Evolutionary conservation across 108 stramenopile genomes (phyloP).

Genomic region (Fragilaria radians): DNA sequence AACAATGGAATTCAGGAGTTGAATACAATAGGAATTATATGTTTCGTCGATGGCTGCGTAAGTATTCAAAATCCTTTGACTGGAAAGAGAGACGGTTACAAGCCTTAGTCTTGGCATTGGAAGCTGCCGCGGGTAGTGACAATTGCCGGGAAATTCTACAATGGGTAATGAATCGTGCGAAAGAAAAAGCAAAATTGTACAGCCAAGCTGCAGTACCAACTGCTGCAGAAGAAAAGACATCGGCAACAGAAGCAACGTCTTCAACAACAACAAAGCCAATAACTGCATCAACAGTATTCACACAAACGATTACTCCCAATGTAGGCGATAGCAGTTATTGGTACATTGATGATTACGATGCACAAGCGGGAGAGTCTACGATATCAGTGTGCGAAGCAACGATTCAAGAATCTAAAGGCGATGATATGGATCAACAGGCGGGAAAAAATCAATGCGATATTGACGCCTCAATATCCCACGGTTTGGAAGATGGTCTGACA

Average conservation of each 20-base stretch:
- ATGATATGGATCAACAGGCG: conserved; percentile 16
- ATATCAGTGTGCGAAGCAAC: conserved; percentile 12
- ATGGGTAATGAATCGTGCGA: conserved; percentile 37
- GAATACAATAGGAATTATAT: conserved; percentile 55
- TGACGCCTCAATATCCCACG: conserved; percentile 12
- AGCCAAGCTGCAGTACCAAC: neutral
- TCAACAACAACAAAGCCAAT: conserved; percentile 2
- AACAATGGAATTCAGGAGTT: conserved; percentile 55
- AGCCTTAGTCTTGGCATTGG: conserved; percentile 63
- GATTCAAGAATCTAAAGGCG: conserved; percentile 44
- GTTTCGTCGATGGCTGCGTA: conserved; percentile 80
- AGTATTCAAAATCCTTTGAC: conserved; percentile 64
- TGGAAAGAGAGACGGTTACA: conserved; percentile 81
- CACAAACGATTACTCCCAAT: neutral
- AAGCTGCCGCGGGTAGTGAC: conserved; percentile 66
- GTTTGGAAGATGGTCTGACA: conserved; percentile 6
- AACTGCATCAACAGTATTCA: too few species aligned
- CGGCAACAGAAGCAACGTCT: neutral
- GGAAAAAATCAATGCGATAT: conserved; percentile 9
- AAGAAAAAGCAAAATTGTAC: neutral
- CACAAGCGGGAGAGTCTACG: neutral
- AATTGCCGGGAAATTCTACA: conserved; percentile 33
- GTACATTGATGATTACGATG: neutral
- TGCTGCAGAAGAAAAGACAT: neutral
- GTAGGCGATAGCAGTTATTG: neutral